These are phyloP conservation scores for Scedosporium boydii DNA, from an alignment of 2,329 filamentous ascomycete genomes.

Conservation along the genomic window DNA sequence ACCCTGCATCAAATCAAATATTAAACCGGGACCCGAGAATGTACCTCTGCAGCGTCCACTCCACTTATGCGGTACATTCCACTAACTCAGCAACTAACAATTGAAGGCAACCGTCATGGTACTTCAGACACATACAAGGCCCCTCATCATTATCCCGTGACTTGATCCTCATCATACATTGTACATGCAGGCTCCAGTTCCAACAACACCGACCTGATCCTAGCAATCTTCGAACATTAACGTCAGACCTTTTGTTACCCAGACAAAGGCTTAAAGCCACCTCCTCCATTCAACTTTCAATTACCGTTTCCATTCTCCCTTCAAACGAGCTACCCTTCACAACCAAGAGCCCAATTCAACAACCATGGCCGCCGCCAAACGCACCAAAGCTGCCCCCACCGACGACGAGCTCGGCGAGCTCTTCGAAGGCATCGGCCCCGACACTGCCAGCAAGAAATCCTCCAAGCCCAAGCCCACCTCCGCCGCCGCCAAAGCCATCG, in stretches of 20 bases:
- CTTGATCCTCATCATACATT: background rate
- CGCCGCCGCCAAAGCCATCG: slow-evolving; percentile 36
- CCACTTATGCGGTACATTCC: background rate
- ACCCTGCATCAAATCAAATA: background rate
- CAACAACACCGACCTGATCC: background rate
- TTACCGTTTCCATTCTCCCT: background rate
- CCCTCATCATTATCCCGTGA: background rate
- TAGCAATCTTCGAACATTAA: background rate
- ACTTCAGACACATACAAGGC: background rate
- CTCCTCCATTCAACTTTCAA: background rate
- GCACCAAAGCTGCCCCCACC: slow-evolving; percentile 43
- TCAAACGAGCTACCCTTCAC: background rate
- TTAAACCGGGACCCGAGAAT: background rate
- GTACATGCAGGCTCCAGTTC: too few relatives aligned
- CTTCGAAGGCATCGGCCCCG: slow-evolving; percentile 50
- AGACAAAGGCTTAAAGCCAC: background rate
- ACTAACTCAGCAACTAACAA: background rate
- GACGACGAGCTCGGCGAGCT: slow-evolving; percentile 58
- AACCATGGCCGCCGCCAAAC: slow-evolving; percentile 36
- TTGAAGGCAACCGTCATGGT: background rate
- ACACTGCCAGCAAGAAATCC: slow-evolving; percentile 37
- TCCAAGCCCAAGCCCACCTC: slow-evolving; percentile 36
- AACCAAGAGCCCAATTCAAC: background rate
- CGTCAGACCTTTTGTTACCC: background rate
- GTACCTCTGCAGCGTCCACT: background rate